phyloP scores from a whole-genome alignment of 192 early-diverging fungal species.

The Spizellomyces sp. region DNA sequence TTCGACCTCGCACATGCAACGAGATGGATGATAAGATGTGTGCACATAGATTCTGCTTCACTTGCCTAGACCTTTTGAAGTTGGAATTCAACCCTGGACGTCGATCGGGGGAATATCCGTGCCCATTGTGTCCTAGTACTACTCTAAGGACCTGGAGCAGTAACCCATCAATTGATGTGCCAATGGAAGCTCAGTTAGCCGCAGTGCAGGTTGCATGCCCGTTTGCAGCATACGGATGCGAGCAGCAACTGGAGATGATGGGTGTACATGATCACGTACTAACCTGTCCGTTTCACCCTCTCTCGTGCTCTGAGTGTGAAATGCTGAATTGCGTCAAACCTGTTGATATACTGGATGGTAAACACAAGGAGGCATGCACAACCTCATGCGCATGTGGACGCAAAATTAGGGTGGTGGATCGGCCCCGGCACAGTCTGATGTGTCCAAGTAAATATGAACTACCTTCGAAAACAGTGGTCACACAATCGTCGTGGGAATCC shows the following conservation, averaged over 20 bases:
- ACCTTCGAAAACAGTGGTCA: not conserved
- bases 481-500: constrained; percentile 34
- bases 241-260: not conserved
- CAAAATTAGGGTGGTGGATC: constrained; percentile 17
- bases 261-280: constrained; percentile 4
- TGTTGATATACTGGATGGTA: constrained; percentile 6
- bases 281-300: not conserved
- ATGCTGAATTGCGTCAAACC: not conserved
- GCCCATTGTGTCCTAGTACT: constrained; percentile 28
- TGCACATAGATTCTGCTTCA: constrained; percentile 37
- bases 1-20: constrained; percentile 28
- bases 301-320: constrained; percentile 27
- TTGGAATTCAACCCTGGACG: not conserved
- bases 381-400: constrained; percentile 30
- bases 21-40: constrained; percentile 19
- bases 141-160: constrained; percentile 7
- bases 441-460: constrained; percentile 12
- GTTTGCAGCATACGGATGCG: constrained; percentile 24
- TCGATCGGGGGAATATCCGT: constrained; percentile 8
- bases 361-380: constrained; percentile 32
- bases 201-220: constrained; percentile 18
- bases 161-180: constrained; percentile 17
- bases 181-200: constrained; percentile 5
- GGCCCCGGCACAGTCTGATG: constrained; percentile 12
- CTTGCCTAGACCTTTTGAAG: constrained; percentile 34